These are phyloP conservation scores for Penicillium sp. DNA, from an alignment of 2,329 filamentous ascomycete genomes.

Conservation along the genomic window DNA sequence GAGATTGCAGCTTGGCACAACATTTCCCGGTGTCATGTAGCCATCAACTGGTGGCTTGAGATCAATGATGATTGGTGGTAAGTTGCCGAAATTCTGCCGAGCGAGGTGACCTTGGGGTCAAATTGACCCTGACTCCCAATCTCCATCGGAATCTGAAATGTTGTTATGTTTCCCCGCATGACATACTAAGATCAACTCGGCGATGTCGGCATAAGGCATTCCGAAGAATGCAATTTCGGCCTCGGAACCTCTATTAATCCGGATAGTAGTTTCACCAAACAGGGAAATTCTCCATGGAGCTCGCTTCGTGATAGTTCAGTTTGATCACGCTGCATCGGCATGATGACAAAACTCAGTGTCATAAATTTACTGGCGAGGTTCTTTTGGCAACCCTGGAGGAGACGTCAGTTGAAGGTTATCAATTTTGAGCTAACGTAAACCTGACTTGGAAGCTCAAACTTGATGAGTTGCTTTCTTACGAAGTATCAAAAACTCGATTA, in stretches of 20 bases:
- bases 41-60: neutral
- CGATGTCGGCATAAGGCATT: neutral
- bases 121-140: neutral
- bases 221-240: neutral
- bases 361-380: too few relatives aligned
- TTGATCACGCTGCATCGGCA: neutral
- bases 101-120: neutral
- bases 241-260: neutral
- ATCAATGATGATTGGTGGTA: neutral
- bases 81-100: neutral
- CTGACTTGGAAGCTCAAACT: too few relatives aligned
- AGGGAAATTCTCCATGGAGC: neutral
- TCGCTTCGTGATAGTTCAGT: neutral
- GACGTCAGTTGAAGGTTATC: too few relatives aligned
- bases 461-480: too few relatives aligned
- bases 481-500: too few relatives aligned
- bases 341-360: too few relatives aligned
- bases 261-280: neutral
- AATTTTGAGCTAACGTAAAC: too few relatives aligned
- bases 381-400: too few relatives aligned
- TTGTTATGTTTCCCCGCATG: neutral
- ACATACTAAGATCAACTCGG: neutral
- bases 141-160: neutral
- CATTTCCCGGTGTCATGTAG: neutral
- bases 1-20: neutral